Evolutionary conservation across 805 yeast genomes (phyloP).

Genomic region (Schwanniomyces pseudopolymorphus): DNA sequence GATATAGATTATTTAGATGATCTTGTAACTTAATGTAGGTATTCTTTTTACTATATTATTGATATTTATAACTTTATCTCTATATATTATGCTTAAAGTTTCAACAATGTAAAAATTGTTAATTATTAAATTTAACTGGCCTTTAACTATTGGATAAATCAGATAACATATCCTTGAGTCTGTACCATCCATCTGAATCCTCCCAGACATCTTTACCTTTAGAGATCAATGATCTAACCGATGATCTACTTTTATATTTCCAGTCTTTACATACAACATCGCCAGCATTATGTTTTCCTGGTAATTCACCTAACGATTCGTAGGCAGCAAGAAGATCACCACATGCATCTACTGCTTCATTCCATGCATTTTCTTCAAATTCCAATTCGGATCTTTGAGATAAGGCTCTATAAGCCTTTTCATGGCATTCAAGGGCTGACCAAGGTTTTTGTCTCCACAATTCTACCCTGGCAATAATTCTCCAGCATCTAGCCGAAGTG

Average conservation of each 20-base stretch:
- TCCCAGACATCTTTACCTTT: slow-evolving; percentile 82
- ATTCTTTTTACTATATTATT: no score
- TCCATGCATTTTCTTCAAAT: slow-evolving; percentile 64
- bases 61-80: no score
- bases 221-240: slow-evolving; percentile 72
- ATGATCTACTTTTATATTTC: slow-evolving; percentile 77
- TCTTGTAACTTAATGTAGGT: no score
- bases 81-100: no score
- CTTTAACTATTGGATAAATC: slow-evolving; percentile 24
- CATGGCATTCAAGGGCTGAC: slow-evolving; percentile 82
- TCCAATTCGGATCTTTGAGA: slow-evolving; percentile 64
- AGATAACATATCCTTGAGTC: slow-evolving; percentile 52
- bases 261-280: slow-evolving; percentile 89
- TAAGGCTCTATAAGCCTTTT: slow-evolving; percentile 79
- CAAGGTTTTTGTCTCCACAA: slow-evolving; percentile 86
- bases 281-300: slow-evolving; percentile 77
- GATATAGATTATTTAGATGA: no score
- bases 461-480: slow-evolving; percentile 80
- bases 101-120: no score
- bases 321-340: slow-evolving; percentile 81
- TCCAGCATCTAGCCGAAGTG: slow-evolving; percentile 72
- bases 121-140: background rate
- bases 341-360: slow-evolving; percentile 76
- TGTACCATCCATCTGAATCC: slow-evolving; percentile 74
- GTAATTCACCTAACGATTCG: slow-evolving; percentile 80